Conservation (phyloP, 495 filamentous ascomycete species). For the Podospora sp. region DNA sequence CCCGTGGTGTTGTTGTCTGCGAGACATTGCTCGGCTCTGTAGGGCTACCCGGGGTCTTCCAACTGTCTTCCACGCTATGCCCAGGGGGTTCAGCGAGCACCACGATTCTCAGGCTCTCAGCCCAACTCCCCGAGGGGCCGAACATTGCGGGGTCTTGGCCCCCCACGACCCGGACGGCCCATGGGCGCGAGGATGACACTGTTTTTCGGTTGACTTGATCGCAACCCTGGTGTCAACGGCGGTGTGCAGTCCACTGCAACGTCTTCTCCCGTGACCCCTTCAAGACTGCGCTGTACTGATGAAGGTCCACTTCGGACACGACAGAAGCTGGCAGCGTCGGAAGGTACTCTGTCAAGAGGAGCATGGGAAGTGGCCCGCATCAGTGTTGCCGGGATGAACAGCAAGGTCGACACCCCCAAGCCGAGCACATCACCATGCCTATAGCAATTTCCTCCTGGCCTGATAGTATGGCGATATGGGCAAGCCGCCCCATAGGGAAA, state of each 20-base stretch:
- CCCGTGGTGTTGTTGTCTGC: background rate
- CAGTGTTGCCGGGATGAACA: no score
- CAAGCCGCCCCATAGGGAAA: slow-evolving; percentile 10
- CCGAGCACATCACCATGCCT: background rate
- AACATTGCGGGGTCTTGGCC: background rate
- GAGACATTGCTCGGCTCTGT: background rate
- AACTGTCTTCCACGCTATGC: background rate
- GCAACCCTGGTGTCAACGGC: background rate
- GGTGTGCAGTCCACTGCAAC: background rate
- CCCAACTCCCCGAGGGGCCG: background rate
- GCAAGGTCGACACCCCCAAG: background rate
- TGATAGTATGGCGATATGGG: slow-evolving; percentile 1
- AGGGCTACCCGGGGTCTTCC: background rate
- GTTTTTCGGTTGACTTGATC: background rate
- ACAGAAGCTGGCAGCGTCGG: background rate
- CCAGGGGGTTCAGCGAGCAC: background rate
- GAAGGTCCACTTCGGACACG: background rate
- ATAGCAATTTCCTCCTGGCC: background rate
- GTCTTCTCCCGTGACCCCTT: background rate
- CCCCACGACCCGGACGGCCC: background rate
- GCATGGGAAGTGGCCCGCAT: background rate
- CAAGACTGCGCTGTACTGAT: background rate
- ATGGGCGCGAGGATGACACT: background rate
- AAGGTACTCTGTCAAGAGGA: background rate
- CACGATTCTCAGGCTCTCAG: no score